phyloP scores from a whole-genome alignment of 768 basidiomycete genomes.

The Hebeloma cylindrosporum region DNA sequence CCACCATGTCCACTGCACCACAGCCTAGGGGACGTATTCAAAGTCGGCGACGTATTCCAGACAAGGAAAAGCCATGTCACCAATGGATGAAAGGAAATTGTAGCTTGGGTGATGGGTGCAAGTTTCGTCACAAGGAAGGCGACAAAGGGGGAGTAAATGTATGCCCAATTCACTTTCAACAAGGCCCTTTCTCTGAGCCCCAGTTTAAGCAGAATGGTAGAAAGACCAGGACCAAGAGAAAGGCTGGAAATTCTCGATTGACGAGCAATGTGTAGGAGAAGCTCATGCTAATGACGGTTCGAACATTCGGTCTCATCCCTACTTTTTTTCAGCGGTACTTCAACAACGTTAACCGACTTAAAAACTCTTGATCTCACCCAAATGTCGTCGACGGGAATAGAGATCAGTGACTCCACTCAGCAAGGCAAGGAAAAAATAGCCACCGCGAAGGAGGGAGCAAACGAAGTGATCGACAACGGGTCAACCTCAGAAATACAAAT shows the following conservation, averaged over 20 bases:
- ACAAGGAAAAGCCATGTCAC: conserved; percentile 6
- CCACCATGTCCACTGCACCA: conserved; percentile 8
- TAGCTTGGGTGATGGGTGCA: conserved; percentile 12
- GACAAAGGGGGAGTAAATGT: neutral
- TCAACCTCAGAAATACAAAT: conserved; percentile 1
- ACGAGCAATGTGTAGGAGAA: too few relatives aligned
- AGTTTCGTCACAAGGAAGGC: conserved; percentile 7
- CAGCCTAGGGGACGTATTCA: neutral
- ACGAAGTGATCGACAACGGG: too few relatives aligned
- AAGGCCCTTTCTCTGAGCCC: neutral
- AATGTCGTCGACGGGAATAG: too few relatives aligned
- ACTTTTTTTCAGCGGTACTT: too few relatives aligned
- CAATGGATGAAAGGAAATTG: conserved; percentile 12
- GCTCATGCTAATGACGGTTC: too few relatives aligned
- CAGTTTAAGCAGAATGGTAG: neutral
- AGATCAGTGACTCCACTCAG: too few relatives aligned
- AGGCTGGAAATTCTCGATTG: too few relatives aligned
- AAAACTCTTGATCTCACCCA: too few relatives aligned
- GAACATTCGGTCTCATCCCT: too few relatives aligned
- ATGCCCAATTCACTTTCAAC: neutral
- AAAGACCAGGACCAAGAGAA: neutral
- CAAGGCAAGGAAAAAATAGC: too few relatives aligned
- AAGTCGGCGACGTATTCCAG: neutral
- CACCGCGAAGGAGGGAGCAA: too few relatives aligned
- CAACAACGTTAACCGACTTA: too few relatives aligned